Base-by-base conservation (phyloP, 2,329 filamentous ascomycete genomes). In the Sporothrix phasma region DNA sequence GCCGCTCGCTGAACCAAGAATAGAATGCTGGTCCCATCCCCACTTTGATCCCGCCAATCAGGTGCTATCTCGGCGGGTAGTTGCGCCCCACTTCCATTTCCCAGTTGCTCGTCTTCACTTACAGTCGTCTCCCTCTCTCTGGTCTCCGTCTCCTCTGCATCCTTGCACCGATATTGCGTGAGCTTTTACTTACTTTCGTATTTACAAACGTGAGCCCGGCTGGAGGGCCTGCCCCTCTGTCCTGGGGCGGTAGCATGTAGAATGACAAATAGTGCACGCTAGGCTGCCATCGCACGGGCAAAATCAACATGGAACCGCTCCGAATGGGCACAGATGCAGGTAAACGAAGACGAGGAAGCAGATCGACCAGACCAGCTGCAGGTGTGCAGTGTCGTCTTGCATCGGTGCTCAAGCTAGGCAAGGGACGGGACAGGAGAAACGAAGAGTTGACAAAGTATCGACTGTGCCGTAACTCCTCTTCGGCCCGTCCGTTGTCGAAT, bases 121-220 rank as follows among this genome's bases (percentile, higher is more conserved):
- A n/a, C n/a, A n/a, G n/a, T 22, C n/a, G n/a, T 54, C 17, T 54
- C 49, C 5, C 15, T 34, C 17, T 37, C 5, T 41, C n/a, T 37
- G 17, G 19, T 19, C 10, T 22, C 5, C n/a, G n/a, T n/a, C 24
- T n/a, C 13, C 34, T 26, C 31, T 10, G 26, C 26, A 5, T n/a
- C 54, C 26, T 22, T 56, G 31, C 10, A 56, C 37, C 26, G 46
- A 60, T 60, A 60, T 60, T 60, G 56, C 24, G 56, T 56, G 51
- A 56, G 51, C 51, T 39, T 56, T 56, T 24, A 37, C n/a, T n/a
- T n/a, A n/a, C n/a, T n/a, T 56, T 26, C 45, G 24, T 47, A 47
- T 47, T 47, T 37, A 54, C 51, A 37, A 37, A 39, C 6, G 51
- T 56, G 31, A 56, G 24, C 31, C n/a, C n/a, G n/a, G n/a, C n/a